Base-by-base conservation (phyloP, 108 stramenopile genomes). In the Cyclotella baltica region DNA sequence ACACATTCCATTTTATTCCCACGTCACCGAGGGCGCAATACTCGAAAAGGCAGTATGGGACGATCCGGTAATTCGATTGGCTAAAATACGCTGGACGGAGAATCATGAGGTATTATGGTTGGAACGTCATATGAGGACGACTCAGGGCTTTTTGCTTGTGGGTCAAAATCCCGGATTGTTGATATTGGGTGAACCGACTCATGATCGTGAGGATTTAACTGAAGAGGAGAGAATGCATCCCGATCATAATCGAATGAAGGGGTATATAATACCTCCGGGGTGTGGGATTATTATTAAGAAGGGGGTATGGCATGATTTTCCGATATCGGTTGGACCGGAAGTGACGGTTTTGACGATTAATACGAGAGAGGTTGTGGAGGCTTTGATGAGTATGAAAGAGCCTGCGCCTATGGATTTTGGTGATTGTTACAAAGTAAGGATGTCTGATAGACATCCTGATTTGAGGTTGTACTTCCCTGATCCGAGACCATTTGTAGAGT, bases 221-320 rank as follows among this genome's bases (percentile, higher is more conserved):
- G 74, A 75, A 46, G 51, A 66, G 9, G 64, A 66, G n/a, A 35
- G 63, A 75, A 38, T 23, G 27, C 38, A 20, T 0, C 74, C 74
- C 27, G 74, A 75, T 28, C 11, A 48, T 20, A 56, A 20, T 19
- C 62, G 53, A 2, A 30, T 66, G 37, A 53, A 55, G 66, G 74
- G 74, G 0, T 75, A 75, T 64, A 53, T 75, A 18, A 66, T 75
- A 47, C 74, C 74, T 33, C 46, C 63, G 0, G 74, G 74, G 18
- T 75, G 64, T 40, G 74, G 74, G 4, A 75, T 75, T 6, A 75
- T 75, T 38, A 66, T 75, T 19, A 65, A 75, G 64, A 75, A 75
- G 34, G 74, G 74, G n/a, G 51, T 50, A 3, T 75, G 74, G 74
- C 74, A 75, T 40, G 74, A 75, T 23, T 75, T 75, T 36, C 74